Evolutionary conservation across 495 filamentous ascomycete genomes (phyloP), one percentile per base, ranked within the genome.

Genomic region (Tetracladium marchalianum): DNA sequence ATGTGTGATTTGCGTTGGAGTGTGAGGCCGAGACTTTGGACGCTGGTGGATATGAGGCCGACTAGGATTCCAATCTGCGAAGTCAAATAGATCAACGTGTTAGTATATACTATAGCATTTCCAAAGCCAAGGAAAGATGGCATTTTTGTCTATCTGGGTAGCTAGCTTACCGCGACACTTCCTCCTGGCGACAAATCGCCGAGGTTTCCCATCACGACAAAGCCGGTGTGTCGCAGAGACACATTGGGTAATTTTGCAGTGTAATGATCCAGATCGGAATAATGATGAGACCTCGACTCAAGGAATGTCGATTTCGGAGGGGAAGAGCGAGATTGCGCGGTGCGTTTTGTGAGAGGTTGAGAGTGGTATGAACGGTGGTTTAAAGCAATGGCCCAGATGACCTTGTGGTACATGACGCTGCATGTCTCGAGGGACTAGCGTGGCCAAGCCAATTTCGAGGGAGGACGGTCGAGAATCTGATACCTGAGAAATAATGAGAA

Each of bases 1-100:
- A 99, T 80, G 70, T 99, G 92, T 46, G 90, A 96, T 64, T 99
- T 99, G 62, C 92, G 86, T 69, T 99, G 92, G 16, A 97, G 76
- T n/a, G 92, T 99, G 52, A 99, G 77, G 53, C 92, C 92, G 55
- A 99, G 69, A 60, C 87, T 93, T 62, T 99, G 92, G 15, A 97
- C 74, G 57, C 87, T 88, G 39, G 92, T 95, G 51, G 90, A 95
- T 45, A 95, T 56, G 46, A 99, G 74, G 51, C 92, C 92, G 60
- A 96, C 90, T 41, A 95, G 62, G 61, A 97, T 86, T 52, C 92
- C 92, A 57, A 99, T 72, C 86, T 94, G 56, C 43, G 31, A 39
- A 18, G 13, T 31, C 39, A 38, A 18, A 39, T n/a, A 34, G 16
- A 12, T 11, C 18, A 41, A 33, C 22, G 3, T 27, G 22, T 27